These are phyloP conservation scores for Kluyveromyces dobzhanskii DNA, from an alignment of 805 yeast species.

Conservation along the genomic window DNA sequence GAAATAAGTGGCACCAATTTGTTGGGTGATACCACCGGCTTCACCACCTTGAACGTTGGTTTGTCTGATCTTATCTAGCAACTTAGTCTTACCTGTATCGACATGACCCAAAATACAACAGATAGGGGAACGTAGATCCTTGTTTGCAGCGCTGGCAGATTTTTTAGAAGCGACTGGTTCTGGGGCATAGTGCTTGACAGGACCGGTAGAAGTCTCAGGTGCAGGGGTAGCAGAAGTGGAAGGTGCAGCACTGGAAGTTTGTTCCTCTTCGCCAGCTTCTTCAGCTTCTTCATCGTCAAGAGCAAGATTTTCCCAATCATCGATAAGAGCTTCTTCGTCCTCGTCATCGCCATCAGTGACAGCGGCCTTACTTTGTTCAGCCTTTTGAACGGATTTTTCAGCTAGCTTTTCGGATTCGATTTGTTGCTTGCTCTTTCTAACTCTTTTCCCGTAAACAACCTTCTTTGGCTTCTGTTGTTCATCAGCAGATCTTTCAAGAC, in stretches of 20 bases:
- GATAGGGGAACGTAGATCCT: slow-evolving; percentile 91
- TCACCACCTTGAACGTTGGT: slow-evolving; percentile 99
- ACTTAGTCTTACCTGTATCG: slow-evolving; percentile 98
- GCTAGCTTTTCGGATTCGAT: slow-evolving; percentile 23
- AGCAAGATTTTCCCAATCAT: slow-evolving; percentile 81
- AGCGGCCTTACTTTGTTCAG: slow-evolving; percentile 18
- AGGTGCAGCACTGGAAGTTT: slow-evolving; percentile 12
- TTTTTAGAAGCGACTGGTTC: slow-evolving; percentile 30
- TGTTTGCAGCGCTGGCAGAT: slow-evolving; percentile 24
- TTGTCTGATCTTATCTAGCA: slow-evolving; percentile 94
- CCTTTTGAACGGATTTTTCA: slow-evolving; percentile 16
- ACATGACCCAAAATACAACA: slow-evolving; percentile 99
- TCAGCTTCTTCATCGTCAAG: slow-evolving; percentile 50
- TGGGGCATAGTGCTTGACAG: slow-evolving; percentile 12
- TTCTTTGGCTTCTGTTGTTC: slow-evolving; percentile 45
- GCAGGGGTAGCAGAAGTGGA: slow-evolving; percentile 11
- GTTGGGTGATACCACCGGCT: slow-evolving; percentile 99
- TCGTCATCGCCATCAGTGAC: slow-evolving; percentile 20
- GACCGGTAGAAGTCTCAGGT: slow-evolving; percentile 13
- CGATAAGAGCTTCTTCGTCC: slow-evolving; percentile 55
- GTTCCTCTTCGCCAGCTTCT: slow-evolving; percentile 25
- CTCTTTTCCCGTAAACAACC: slow-evolving; percentile 64
- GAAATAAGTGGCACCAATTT: slow-evolving; percentile 99
- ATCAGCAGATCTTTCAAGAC: slow-evolving; percentile 38
- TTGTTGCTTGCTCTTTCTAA: slow-evolving; percentile 37